Base-by-base conservation (phyloP, 1,139 yeast species). In the Protomyces arabidopsidicola region DNA sequence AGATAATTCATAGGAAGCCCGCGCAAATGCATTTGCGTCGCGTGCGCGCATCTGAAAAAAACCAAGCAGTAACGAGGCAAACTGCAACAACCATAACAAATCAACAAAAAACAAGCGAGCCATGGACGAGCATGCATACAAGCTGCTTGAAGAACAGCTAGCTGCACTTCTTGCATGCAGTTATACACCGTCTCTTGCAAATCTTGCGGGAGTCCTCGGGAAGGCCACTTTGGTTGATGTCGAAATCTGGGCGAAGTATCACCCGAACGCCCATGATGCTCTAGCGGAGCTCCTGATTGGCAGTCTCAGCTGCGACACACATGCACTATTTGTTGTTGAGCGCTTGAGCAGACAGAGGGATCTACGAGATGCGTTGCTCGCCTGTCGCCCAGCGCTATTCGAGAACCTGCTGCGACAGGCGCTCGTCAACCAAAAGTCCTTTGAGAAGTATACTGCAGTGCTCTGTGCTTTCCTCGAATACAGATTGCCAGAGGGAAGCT, bases 361-460 rank as follows among this genome's bases (percentile, higher is more conserved):
- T 9, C 1, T 58, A 6, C 39, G 62, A 31, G 38, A 58, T 20
- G 18, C 38, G 31, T 12, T 58, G 31, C 34, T 58, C 2, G 9
- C 18, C 3, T 12, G 18, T n/a, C 38, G 34, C 12, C 62, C 62
- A 9, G 27, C 24, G 1, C 35, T 58, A 3, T 14, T 58, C 5
- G 24, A 38, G 12, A 45, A 52, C 12, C 39, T 58, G 27, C 24
- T 58, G 10, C 39, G 45, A 34, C 45, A 51, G 9, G 42, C 56
- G 10, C 31, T 58, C 27, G 35, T 36, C n/a, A 52, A 52, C 31
- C 56, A 58, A 34, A 38, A 18, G 27, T 51, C 62, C 5, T 58
- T 58, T 45, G 52, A 52, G 45, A 38, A 42, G 20, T 58, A 39
- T 12, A 22, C 56, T 1, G 16, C 45, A 20, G 18, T 16, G n/a